Evolutionary conservation across 2,329 filamentous ascomycete species (phyloP).

Genomic region (Mariannaea elegans): DNA sequence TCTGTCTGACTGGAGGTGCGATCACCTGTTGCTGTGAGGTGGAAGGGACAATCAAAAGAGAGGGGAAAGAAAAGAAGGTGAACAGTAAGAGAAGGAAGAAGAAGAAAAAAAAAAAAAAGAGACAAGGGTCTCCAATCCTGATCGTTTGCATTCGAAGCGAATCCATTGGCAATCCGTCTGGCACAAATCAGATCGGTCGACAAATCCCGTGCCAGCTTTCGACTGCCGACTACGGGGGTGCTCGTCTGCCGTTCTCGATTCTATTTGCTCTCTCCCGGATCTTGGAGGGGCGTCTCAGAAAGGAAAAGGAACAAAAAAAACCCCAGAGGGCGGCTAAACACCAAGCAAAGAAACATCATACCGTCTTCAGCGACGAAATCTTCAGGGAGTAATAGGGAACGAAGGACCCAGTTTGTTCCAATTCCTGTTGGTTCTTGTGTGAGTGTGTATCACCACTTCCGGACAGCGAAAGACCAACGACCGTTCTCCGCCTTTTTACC

Average conservation of each 20-base stretch:
- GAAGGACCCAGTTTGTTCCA: not conserved
- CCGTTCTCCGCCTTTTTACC: constrained; percentile 14
- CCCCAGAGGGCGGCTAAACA: not conserved
- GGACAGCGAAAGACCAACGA: constrained; percentile 1
- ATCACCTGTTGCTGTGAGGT: too few species aligned
- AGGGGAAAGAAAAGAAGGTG: not conserved
- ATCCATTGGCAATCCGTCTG: not conserved
- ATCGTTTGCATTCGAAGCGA: constrained; percentile 16
- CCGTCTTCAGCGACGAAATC: too few species aligned
- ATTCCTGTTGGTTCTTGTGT: not conserved
- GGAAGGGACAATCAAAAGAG: not conserved
- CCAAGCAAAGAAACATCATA: not conserved
- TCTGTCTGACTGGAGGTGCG: not conserved
- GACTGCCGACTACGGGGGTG: constrained; percentile 12
- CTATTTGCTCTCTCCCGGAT: constrained; percentile 1
- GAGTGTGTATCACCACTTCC: constrained; percentile 5
- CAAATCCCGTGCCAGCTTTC: constrained; percentile 12
- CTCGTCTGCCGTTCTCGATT: constrained; percentile 13
- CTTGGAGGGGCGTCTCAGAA: not conserved
- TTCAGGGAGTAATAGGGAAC: not conserved
- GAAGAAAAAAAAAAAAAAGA: not conserved
- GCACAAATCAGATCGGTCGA: constrained; percentile 3
- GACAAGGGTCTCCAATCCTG: constrained; percentile 8
- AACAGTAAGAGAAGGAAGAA: not conserved
- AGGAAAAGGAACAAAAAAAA: not conserved